Conservation (phyloP, 352 stramenopile species). For the Phytophthora parvispora region DNA sequence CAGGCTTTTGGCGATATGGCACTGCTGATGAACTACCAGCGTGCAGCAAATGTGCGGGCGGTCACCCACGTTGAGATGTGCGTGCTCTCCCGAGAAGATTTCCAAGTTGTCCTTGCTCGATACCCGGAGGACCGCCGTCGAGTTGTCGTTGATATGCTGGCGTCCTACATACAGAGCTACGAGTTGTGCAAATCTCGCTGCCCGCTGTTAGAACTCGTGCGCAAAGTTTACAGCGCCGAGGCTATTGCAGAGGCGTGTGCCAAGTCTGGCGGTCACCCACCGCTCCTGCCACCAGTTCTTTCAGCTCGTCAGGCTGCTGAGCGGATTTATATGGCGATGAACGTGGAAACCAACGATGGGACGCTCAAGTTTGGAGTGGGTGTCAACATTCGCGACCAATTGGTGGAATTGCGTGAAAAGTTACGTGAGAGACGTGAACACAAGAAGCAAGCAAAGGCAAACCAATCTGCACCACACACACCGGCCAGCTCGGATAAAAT, state of each 20-base stretch:
- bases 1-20: constrained; percentile 63
- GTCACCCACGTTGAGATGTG: constrained; percentile 68
- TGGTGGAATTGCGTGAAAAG: constrained; percentile 32
- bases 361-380: constrained; percentile 41
- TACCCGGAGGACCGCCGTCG: constrained; percentile 42
- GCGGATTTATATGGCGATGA: constrained; percentile 37
- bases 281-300: not conserved
- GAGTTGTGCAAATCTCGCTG: constrained; percentile 24
- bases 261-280: constrained; percentile 5
- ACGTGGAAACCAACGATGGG: constrained; percentile 27
- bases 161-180: constrained; percentile 43
- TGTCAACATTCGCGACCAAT: constrained; percentile 24
- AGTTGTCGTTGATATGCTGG: constrained; percentile 43
- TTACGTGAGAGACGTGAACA: constrained; percentile 1
- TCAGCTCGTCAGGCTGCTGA: constrained; percentile 26
- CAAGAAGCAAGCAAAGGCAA: not conserved
- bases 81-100: constrained; percentile 46
- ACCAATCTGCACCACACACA: not conserved
- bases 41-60: constrained; percentile 51
- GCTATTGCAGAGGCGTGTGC: constrained; percentile 27
- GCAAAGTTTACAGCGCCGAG: constrained; percentile 29
- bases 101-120: constrained; percentile 45
- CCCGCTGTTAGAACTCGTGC: constrained; percentile 37
- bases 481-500: not conserved
- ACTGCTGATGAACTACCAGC: constrained; percentile 65